These are phyloP conservation scores for Phaeophleospora eucalypticola DNA, from an alignment of 2,329 filamentous ascomycete species.

Conservation along the genomic window DNA sequence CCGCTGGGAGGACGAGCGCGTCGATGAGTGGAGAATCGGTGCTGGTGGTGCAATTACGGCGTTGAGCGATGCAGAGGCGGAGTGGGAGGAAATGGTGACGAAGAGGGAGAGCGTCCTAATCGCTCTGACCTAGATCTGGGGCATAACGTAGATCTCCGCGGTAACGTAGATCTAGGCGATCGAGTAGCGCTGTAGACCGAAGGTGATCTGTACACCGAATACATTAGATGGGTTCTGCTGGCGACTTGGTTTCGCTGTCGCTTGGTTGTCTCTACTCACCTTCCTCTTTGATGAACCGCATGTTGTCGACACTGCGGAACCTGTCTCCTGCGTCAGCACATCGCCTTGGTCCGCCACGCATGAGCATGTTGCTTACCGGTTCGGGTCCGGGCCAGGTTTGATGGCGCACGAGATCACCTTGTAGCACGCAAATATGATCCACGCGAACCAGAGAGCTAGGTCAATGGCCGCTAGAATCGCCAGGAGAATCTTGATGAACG, in stretches of 20 bases:
- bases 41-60: slow-evolving; percentile 88
- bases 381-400: too few relatives aligned
- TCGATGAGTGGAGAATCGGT: slow-evolving; percentile 68
- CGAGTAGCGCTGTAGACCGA: too few relatives aligned
- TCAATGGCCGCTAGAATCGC: too few relatives aligned
- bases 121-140: slow-evolving; percentile 11
- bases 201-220: too few relatives aligned
- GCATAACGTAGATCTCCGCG: not conserved
- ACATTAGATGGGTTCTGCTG: not conserved
- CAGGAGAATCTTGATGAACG: too few relatives aligned
- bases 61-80: slow-evolving; percentile 72
- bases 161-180: too few relatives aligned
- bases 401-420: too few relatives aligned
- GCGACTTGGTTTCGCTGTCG: not conserved
- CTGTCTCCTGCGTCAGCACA: not conserved
- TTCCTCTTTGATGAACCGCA: not conserved
- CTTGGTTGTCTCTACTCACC: not conserved
- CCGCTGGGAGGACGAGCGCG: slow-evolving; percentile 59
- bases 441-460: too few relatives aligned
- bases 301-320: too few relatives aligned
- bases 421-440: too few relatives aligned
- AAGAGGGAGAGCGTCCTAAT: slow-evolving; percentile 37
- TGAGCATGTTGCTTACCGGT: too few relatives aligned
- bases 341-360: too few relatives aligned
- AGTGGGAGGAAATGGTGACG: slow-evolving; percentile 79